Base-by-base conservation (phyloP, 2,329 filamentous ascomycete species). In the Fusarium succisae region DNA sequence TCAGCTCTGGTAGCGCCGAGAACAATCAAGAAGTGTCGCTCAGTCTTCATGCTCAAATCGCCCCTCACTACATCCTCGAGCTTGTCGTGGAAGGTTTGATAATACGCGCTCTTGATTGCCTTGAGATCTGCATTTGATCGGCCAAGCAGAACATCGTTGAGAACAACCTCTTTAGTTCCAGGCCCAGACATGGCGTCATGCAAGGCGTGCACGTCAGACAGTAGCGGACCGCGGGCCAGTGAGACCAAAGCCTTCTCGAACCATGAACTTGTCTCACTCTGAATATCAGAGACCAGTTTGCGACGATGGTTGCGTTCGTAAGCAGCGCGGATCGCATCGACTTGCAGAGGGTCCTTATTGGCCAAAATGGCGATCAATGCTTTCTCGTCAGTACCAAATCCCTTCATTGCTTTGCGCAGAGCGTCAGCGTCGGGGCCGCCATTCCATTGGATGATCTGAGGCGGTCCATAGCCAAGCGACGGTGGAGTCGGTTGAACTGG, bases 351-450 rank as follows among this genome's bases (percentile, higher is more conserved):
- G 73, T 97, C 94, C 72, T 95, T 92, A 75, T 87, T 89, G 6
- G 92, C 85, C 14, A 98, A 85, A 7, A 92, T 85, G 5, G 86
- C 85, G 72, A 97, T 95, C 22, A 98, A 85, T 1, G 88, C 82
- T 78, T 91, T 92, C 81, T 98, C 95, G 78, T 98, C 91, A 0
- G 95, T 98, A 39, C 95, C 96, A 71, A 98, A 94, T 0, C 95
- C 95, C 82, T 97, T 98, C 94, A 98, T 98, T 5, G 96, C 94
- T 76, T 89, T 89, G 60, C 94, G 90, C 28, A 97, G 85, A 8
- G 87, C 89, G 65, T 94, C 89, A 0, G 94, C 93, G 76, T 96
- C 91, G 18, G 86, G 84, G 7, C 85, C 87, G 54, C 90, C 92
- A 73, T 97, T 91, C 86, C 88, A 92, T 37, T 89, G 87, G 48